A percentile compares a stretch with the other conserved stretches of the same genome.
Conservation (phyloP, 352 stramenopile genomes). For the Pythium sukuiense region DNA sequence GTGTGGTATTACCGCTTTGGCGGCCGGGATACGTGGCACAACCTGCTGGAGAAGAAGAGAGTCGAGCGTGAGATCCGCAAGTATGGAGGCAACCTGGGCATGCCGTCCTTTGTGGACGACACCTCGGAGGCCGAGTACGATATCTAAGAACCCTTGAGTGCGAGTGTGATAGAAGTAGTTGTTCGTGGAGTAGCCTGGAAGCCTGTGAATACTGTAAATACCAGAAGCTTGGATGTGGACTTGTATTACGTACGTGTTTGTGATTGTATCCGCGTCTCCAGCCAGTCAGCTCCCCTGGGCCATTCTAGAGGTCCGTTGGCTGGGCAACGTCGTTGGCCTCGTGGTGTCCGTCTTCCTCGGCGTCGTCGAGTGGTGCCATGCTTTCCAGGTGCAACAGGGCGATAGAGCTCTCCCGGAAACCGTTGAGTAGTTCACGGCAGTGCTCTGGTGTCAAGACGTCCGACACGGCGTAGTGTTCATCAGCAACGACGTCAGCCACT, state of each 20-base stretch:
- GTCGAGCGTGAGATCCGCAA: conserved; percentile 34
- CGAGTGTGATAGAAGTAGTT: not conserved
- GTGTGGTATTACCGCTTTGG: conserved; percentile 46
- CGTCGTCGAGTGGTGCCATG: conserved; percentile 20
- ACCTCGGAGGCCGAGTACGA: conserved; percentile 20
- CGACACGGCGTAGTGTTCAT: conserved; percentile 75
- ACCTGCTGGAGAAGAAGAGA: conserved; percentile 45
- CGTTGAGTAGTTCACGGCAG: conserved; percentile 62
- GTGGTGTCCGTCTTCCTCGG: conserved; percentile 8
- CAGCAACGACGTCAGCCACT: conserved; percentile 74
- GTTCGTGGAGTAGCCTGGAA: not conserved
- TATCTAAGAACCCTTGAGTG: not conserved
- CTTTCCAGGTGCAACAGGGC: conserved; percentile 56
- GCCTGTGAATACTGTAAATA: not conserved
- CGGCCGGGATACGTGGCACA: conserved; percentile 39
- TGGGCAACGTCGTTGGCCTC: not conserved
- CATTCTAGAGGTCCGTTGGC: conserved; percentile 7
- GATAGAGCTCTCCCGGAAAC: conserved; percentile 69
- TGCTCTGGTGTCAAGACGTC: conserved; percentile 59
- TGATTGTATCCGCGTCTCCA: not conserved
- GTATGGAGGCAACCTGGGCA: conserved; percentile 28
- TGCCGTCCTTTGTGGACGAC: conserved; percentile 27
- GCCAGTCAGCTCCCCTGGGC: not conserved
- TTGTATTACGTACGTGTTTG: conserved; percentile 1
- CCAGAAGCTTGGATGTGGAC: not conserved